Conservation (phyloP, 169 alveolate species). For the Plasmodium inui region DNA sequence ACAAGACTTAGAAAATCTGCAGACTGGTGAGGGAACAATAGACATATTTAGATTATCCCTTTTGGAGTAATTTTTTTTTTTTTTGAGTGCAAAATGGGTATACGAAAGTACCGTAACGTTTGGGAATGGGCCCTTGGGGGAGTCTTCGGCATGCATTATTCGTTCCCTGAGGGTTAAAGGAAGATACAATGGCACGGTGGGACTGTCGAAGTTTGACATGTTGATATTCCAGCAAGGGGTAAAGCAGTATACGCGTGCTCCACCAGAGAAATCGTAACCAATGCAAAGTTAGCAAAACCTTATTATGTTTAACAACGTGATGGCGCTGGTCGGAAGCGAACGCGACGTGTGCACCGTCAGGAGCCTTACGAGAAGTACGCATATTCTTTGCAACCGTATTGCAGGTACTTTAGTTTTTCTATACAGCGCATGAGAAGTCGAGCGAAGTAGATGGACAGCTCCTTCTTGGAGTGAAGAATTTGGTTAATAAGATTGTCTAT, state of each 20-base stretch:
- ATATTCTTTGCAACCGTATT: constrained; percentile 50
- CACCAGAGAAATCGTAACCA: background rate
- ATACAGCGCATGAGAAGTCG: constrained; percentile 7
- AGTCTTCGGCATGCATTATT: background rate
- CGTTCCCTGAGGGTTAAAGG: background rate
- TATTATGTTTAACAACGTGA: background rate
- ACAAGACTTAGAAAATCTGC: constrained; percentile 34
- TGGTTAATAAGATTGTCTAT: constrained; percentile 3
- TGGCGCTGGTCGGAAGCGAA: background rate
- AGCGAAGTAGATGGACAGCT: background rate
- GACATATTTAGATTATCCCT: background rate
- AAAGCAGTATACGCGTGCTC: background rate
- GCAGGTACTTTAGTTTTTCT: constrained; percentile 47
- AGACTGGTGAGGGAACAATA: background rate
- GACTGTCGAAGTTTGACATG: background rate
- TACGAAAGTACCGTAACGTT: background rate
- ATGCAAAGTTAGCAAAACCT: background rate
- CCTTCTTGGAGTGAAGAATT: background rate
- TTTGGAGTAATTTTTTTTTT: background rate
- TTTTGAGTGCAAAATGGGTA: background rate
- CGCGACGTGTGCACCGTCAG: background rate
- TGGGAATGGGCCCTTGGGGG: background rate
- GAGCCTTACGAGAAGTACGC: constrained; percentile 18
- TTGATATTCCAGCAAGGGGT: background rate
- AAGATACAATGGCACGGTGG: background rate